phyloP scores from a whole-genome alignment of 2,329 filamentous ascomycete genomes.

The Aspergillus arachidicola region DNA sequence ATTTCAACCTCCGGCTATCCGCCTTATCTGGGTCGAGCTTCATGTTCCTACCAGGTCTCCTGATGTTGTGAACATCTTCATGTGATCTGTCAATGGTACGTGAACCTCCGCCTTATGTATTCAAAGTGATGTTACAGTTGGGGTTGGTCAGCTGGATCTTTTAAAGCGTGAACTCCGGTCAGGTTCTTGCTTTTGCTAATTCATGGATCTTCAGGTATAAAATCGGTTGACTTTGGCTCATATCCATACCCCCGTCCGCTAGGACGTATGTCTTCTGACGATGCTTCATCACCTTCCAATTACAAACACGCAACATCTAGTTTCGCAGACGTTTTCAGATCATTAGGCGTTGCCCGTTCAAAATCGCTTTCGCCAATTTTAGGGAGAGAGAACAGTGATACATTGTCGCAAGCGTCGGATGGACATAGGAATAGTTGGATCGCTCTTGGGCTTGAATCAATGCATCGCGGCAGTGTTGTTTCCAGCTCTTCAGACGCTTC shows the following conservation, averaged over 20 bases:
- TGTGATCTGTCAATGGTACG: slow-evolving; percentile 20
- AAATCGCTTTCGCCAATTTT: slow-evolving; percentile 43
- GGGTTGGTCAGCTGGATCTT: neutral
- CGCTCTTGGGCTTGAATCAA: slow-evolving; percentile 41
- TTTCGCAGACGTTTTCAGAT: slow-evolving; percentile 48
- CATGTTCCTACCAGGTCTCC: slow-evolving; percentile 11
- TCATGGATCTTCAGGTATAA: slow-evolving; percentile 19
- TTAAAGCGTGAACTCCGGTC: neutral
- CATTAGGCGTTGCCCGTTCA: slow-evolving; percentile 41
- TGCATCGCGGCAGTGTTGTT: slow-evolving; percentile 45
- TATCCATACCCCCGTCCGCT: slow-evolving; percentile 22
- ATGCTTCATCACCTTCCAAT: slow-evolving; percentile 40
- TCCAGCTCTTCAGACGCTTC: slow-evolving; percentile 43
- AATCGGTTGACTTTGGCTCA: slow-evolving; percentile 18
- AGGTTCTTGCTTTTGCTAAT: slow-evolving; percentile 4
- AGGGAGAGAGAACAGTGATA: slow-evolving; percentile 35
- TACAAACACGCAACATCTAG: slow-evolving; percentile 41
- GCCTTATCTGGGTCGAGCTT: slow-evolving; percentile 14
- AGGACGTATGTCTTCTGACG: slow-evolving; percentile 47
- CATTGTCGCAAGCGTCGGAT: slow-evolving; percentile 33
- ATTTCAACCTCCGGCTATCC: slow-evolving; percentile 5
- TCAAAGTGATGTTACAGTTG: neutral
- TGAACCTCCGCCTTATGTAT: neutral
- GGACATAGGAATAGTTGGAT: slow-evolving; percentile 36
- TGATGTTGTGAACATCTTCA: slow-evolving; percentile 14